Evolutionary conservation across 148 eudicot species (phyloP), one percentile per base, ranked within the genome.

Genomic region (Rhododendron kiyosumense): DNA sequence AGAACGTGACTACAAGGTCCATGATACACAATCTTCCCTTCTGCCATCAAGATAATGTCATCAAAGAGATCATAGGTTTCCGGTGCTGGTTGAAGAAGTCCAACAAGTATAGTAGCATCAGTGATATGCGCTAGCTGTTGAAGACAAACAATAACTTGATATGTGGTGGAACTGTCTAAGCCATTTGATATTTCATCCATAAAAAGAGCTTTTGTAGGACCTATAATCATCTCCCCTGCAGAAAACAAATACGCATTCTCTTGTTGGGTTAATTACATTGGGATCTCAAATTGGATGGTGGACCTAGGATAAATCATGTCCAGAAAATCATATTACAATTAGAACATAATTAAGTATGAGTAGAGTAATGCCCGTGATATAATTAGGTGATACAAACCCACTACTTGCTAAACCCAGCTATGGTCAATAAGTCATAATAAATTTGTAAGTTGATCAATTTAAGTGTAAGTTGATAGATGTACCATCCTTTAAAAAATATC

Each of bases 81-180:
- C 59, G 98, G 98, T 49, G 97, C 90, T 45, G 99, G 97, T 89
- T 96, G 99, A 88, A 96, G 98, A 88, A 96, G 97, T 48, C 97
- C 87, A 48, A 95, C 83, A n/a, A 95, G 69, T 79, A 94, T 90
- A 22, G 98, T 92, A 54, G 94, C 93, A 86, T 94, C 93, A 6
- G 94, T 86, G 82, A 93, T 84, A 87, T 95, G 99, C 46, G 93
- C 94, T 36, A 93, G 84, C 81, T 95, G 98, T 85, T 91, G 94
- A 81, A 95, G 92, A 83, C 91, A 93, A 41, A 92, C 69, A 74
- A 95, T 88, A 79, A 96, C 92, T 87, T 96, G 97, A 87, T 89
- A 94, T 67, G 97, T 93, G 51, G 98, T 96, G 84, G 97, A 95
- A 84, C 98, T 96, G 89, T 96, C 99, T 18, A 54, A 18, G 61